Percentiles rank a stretch among this genome's conserved stretches.
These are phyloP conservation scores for Aspergillus bertholletiae DNA, from an alignment of 495 filamentous ascomycete genomes.

Conservation along the genomic window DNA sequence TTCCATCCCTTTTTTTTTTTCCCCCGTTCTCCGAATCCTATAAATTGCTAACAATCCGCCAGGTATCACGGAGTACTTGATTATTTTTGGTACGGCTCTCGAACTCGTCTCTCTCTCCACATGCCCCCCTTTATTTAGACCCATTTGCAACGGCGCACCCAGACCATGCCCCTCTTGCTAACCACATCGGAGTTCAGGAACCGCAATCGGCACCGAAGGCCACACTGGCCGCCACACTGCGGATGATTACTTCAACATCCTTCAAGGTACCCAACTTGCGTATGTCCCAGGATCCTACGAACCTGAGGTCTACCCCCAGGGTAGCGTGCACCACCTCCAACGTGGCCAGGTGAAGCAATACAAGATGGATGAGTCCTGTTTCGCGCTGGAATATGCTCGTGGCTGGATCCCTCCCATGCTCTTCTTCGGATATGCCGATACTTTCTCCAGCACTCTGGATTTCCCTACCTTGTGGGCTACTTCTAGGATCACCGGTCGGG, in stretches of 20 bases:
- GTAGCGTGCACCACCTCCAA: conserved; percentile 71
- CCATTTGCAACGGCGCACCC: not conserved
- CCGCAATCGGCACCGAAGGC: conserved; percentile 82
- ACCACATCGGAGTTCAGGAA: conserved; percentile 41
- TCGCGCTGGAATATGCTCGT: conserved; percentile 82
- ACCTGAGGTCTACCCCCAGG: conserved; percentile 71
- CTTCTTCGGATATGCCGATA: conserved; percentile 81
- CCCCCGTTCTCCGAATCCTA: conserved; percentile 1
- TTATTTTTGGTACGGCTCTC: conserved; percentile 59
- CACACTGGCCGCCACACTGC: conserved; percentile 84
- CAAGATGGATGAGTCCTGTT: conserved; percentile 74
- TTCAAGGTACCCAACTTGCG: conserved; percentile 68
- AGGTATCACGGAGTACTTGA: conserved; percentile 73
- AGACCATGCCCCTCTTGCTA: not conserved
- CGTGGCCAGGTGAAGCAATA: conserved; percentile 83
- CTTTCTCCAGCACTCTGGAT: conserved; percentile 70
- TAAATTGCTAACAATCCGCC: not conserved
- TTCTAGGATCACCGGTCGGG: conserved; percentile 60
- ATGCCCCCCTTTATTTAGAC: conserved; percentile 1
- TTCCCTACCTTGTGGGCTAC: conserved; percentile 77
- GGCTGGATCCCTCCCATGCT: conserved; percentile 92
- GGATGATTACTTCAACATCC: conserved; percentile 91
- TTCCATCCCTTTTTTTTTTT: conserved; percentile 7
- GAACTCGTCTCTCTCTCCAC: not conserved
- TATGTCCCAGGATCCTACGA: conserved; percentile 67